Percentiles rank a stretch among this genome's conserved stretches.
These are phyloP conservation scores for Ustilago trichophora DNA, from an alignment of 1,284 basidiomycete species.

Conservation along the genomic window DNA sequence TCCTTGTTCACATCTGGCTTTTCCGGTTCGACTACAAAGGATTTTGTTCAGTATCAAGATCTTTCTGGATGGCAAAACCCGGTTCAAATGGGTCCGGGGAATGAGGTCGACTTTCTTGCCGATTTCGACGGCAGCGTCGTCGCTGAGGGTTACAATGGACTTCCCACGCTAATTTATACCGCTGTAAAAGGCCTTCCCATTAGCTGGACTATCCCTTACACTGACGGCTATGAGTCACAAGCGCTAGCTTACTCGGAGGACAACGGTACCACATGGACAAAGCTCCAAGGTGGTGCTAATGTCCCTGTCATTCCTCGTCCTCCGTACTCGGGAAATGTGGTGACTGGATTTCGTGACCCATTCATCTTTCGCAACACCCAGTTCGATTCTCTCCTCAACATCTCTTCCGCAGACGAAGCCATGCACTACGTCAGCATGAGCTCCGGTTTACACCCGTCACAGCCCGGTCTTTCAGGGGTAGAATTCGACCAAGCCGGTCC, in stretches of 20 bases:
- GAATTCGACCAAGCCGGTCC: conserved; percentile 14
- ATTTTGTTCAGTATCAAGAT: conserved; percentile 26
- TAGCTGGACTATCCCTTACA: conserved; percentile 37
- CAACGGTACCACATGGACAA: conserved; percentile 33
- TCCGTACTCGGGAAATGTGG: conserved; percentile 19
- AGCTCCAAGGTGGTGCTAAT: conserved; percentile 26
- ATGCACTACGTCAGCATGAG: conserved; percentile 20
- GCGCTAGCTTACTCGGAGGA: conserved; percentile 35
- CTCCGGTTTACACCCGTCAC: conserved; percentile 12
- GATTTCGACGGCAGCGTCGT: conserved; percentile 37
- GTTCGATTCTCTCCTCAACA: conserved; percentile 19
- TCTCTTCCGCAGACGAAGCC: background rate
- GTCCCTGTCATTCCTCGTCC: conserved; percentile 24
- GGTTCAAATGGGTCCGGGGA: conserved; percentile 31
- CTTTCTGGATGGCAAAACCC: conserved; percentile 16
- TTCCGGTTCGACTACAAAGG: conserved; percentile 22
- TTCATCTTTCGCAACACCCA: conserved; percentile 26
- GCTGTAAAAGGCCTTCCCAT: conserved; percentile 31
- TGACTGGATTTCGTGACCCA: conserved; percentile 37
- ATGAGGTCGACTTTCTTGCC: conserved; percentile 28
- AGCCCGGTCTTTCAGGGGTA: conserved; percentile 13
- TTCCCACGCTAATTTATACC: conserved; percentile 36
- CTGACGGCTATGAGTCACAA: conserved; percentile 29
- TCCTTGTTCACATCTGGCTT: conserved; percentile 18
- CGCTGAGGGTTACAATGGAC: conserved; percentile 26